A percentile compares a stretch with the other conserved stretches of the same genome.
phyloP scores from a whole-genome alignment of 225 moss, liverwort and hornwort genomes.

The Thuidium tamariscinum region DNA sequence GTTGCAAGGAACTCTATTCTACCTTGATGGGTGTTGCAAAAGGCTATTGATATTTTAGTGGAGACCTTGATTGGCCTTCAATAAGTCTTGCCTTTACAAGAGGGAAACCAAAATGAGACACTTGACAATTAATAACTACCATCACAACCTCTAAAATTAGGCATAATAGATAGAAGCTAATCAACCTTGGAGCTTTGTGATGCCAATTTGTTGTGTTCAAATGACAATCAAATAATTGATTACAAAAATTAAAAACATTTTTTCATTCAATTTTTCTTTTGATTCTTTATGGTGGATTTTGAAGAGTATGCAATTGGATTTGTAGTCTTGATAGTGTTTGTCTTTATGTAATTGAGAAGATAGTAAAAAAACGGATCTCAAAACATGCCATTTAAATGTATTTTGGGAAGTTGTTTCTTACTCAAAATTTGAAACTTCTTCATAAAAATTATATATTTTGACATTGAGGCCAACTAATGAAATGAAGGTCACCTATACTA shows the following conservation, averaged over 20 bases:
- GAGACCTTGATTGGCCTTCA: background rate
- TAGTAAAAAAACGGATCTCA: background rate
- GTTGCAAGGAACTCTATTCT: background rate
- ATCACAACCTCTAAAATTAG: fast-evolving
- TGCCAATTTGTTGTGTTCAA: fast-evolving
- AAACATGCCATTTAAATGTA: background rate
- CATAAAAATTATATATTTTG: too few species aligned
- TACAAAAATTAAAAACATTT: fast-evolving
- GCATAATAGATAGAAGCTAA: background rate
- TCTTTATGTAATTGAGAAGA: background rate
- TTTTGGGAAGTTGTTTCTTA: background rate
- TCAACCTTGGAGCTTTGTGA: fast-evolving
- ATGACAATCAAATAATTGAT: background rate
- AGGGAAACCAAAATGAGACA: background rate
- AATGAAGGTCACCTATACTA: background rate
- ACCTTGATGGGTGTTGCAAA: fast-evolving
- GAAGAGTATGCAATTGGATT: background rate
- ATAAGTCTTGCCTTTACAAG: background rate
- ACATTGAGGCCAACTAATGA: background rate
- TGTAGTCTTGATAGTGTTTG: background rate
- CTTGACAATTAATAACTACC: fast-evolving
- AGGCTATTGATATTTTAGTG: background rate
- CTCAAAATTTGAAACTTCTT: background rate
- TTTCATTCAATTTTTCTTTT: background rate
- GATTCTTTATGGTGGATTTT: background rate